Base-by-base conservation (phyloP, 441 rosid species). In the Bruguiera hainesii region DNA sequence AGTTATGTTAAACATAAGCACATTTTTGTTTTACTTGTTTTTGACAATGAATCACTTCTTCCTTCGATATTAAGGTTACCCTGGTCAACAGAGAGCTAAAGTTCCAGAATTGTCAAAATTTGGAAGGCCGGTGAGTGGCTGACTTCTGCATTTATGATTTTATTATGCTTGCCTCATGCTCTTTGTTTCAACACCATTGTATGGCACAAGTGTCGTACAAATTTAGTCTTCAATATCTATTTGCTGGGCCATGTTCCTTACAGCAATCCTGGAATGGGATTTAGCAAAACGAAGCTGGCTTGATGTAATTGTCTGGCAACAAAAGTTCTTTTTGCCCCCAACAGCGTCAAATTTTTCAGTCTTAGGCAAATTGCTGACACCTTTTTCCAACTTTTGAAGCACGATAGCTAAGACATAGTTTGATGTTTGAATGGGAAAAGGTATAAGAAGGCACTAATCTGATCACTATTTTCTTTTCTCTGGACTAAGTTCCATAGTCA, bases 1-100 rank as follows among this genome's bases (percentile, higher is more conserved):
- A 31, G 31, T 46, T 6, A 23, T 51, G 50, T 48, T n/a, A 25
- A 59, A 30, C 64, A 30, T 63, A 26, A 63, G 57, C 11, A 31
- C 31, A 21, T 69, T 13, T 42, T 42, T 63, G 16, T 53, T 60
- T 13, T 60, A 8, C 60, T 55, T 46, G 8, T 37, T 29, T 25
- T 39, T 28, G 2, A 18, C 0, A 15, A 46, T 16, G 33, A 37
- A 62, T 65, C 18, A 25, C 13, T 61, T 19, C 42, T 51, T 37
- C 18, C 13, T 42, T 66, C 25, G 25, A 16, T 60, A 21, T 68
- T 60, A 71, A 91, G 97, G 95, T 55, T 72, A 80, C 67, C 97
- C 93, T 23, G 93, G 91, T 71, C 88, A 83, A 73, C 89, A 79
- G 56, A 87, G 85, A 76, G 86, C 87, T 61, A 91, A 89, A 75